phyloP scores from a whole-genome alignment of 2,329 filamentous ascomycete genomes.

The Diaporthe capsici region DNA sequence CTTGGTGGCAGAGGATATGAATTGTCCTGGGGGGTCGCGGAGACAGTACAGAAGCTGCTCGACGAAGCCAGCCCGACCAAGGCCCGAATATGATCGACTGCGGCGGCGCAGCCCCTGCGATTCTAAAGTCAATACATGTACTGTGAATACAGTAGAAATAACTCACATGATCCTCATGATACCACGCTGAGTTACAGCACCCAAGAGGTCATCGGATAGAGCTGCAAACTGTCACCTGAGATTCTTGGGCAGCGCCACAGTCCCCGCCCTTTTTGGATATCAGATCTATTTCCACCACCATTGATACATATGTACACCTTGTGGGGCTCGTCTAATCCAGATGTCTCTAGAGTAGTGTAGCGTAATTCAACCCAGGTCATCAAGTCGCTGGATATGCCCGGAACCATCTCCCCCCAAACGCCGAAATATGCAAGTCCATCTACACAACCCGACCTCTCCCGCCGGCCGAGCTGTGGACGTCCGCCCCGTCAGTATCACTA shows the following conservation, averaged over 20 bases:
- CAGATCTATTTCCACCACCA: constrained; percentile 5
- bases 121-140: neutral
- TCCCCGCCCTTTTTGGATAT: constrained; percentile 4
- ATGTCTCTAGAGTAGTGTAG: constrained; percentile 23
- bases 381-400: constrained; percentile 32
- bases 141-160: neutral
- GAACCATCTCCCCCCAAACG: constrained; percentile 6
- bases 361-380: constrained; percentile 17
- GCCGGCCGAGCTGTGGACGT: neutral
- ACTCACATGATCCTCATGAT: neutral
- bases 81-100: constrained; percentile 34
- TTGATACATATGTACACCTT: constrained; percentile 19
- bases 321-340: neutral
- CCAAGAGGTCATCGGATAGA: neutral
- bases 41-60: constrained; percentile 56
- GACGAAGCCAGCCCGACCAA: constrained; percentile 42
- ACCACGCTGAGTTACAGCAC: neutral
- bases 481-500: neutral
- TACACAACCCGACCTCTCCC: neutral
- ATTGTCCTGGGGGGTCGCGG: constrained; percentile 63
- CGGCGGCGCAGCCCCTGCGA: neutral
- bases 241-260: neutral
- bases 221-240: neutral
- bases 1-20: constrained; percentile 65
- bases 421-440: constrained; percentile 21